Percentiles rank a stretch among this genome's conserved stretches.
These are phyloP conservation scores for Laburnicola sp. DNA, from an alignment of 2,329 filamentous ascomycete species.

Conservation along the genomic window DNA sequence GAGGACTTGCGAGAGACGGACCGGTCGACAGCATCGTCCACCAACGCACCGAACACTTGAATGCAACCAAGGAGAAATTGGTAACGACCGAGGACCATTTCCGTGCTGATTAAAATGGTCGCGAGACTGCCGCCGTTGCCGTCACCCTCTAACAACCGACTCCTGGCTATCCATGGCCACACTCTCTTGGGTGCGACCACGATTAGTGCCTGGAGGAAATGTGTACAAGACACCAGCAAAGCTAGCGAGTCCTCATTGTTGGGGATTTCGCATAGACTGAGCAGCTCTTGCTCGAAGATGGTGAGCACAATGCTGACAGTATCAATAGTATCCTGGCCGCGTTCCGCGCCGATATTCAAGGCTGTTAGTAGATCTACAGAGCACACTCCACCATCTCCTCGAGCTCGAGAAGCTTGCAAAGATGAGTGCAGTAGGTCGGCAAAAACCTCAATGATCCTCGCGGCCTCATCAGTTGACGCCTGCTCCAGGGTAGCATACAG, in stretches of 20 bases:
- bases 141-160: conserved; percentile 75
- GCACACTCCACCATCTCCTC: conserved; percentile 21
- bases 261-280: conserved; percentile 55
- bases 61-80: conserved; percentile 75
- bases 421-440: conserved; percentile 64
- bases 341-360: conserved; percentile 48
- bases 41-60: conserved; percentile 71
- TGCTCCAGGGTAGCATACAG: conserved; percentile 51
- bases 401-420: conserved; percentile 29
- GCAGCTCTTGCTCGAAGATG: conserved; percentile 73
- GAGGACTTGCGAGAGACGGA: conserved; percentile 67
- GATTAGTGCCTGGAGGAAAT: conserved; percentile 76
- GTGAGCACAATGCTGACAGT: conserved; percentile 81
- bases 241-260: conserved; percentile 65
- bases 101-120: conserved; percentile 77
- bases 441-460: conserved; percentile 74
- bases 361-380: conserved; percentile 35
- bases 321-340: conserved; percentile 77
- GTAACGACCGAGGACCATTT: conserved; percentile 75
- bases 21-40: conserved; percentile 74
- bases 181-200: conserved; percentile 76
- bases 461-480: conserved; percentile 63
- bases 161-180: conserved; percentile 86
- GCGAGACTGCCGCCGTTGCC: conserved; percentile 76
- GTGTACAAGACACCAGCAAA: conserved; percentile 73